phyloP scores from a whole-genome alignment of 225 moss, liverwort and hornwort species.

The Sphagnum contortum region DNA sequence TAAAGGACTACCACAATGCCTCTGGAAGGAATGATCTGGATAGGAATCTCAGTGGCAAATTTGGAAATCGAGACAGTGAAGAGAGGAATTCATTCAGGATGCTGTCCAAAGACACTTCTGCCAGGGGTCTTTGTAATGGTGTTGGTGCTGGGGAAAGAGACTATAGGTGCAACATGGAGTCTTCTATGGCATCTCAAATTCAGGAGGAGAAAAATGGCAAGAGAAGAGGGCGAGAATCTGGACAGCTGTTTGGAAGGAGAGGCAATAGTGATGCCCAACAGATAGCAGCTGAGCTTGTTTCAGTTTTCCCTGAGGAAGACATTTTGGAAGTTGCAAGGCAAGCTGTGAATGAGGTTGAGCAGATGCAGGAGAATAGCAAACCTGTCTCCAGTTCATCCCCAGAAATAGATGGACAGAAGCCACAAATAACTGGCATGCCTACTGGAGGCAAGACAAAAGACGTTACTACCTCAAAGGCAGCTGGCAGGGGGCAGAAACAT shows the following conservation, averaged over 20 bases:
- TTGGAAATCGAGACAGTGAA: conserved; percentile 46
- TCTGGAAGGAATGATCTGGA: conserved; percentile 43
- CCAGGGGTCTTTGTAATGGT: conserved; percentile 62
- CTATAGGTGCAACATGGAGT: conserved; percentile 30
- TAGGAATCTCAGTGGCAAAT: conserved; percentile 36
- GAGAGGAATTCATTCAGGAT: conserved; percentile 42
- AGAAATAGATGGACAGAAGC: conserved; percentile 47
- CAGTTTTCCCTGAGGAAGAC: conserved; percentile 75
- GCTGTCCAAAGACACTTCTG: conserved; percentile 44
- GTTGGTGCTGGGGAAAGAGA: conserved; percentile 46
- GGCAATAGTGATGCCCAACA: conserved; percentile 40
- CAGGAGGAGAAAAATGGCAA: conserved; percentile 42
- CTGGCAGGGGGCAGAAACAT: conserved; percentile 25
- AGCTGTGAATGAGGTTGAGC: conserved; percentile 81
- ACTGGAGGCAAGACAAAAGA: conserved; percentile 47
- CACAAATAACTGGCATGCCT: conserved; percentile 31
- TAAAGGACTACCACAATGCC: conserved; percentile 31
- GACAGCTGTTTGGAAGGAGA: conserved; percentile 54
- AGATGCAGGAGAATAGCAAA: conserved; percentile 69
- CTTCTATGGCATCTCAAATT: conserved; percentile 24
- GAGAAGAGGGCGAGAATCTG: conserved; percentile 40
- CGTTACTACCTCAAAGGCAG: conserved; percentile 19
- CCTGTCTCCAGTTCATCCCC: conserved; percentile 46
- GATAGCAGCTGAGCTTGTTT: conserved; percentile 27
- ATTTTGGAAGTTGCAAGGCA: conserved; percentile 79